A percentile compares a stretch with the other conserved stretches of the same genome.
Conservation (phyloP, 257 asterid genomes). For the Solanum gandarillasii region DNA sequence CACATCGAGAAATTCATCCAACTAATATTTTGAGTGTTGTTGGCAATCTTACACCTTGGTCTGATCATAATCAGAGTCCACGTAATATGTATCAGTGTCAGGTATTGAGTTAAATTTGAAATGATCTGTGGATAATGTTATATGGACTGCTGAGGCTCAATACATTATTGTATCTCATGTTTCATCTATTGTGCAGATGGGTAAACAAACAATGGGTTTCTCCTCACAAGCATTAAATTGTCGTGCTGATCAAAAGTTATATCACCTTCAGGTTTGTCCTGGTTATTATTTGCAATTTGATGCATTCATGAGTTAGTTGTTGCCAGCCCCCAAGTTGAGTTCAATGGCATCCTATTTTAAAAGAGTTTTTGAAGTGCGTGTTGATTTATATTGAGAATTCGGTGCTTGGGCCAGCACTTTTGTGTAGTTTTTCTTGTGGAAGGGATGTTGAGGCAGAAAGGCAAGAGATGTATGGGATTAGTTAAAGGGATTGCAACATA, state of each 20-base stretch:
- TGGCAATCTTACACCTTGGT: slow-evolving; percentile 96
- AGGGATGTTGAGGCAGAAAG: background rate
- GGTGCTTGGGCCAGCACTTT: background rate
- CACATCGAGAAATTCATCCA: slow-evolving; percentile 95
- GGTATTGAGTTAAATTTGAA: slow-evolving; percentile 25
- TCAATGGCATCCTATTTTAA: background rate
- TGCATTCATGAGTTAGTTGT: background rate
- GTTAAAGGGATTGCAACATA: background rate
- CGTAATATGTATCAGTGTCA: slow-evolving; percentile 99
- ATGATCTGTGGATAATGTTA: background rate
- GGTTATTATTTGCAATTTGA: background rate
- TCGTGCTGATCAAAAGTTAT: slow-evolving; percentile 97
- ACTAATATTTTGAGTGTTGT: slow-evolving; percentile 91
- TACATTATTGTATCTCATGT: background rate
- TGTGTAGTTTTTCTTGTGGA: background rate
- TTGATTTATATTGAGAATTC: background rate
- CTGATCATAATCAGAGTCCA: slow-evolving; percentile 99
- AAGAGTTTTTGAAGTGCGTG: background rate
- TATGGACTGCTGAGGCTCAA: background rate
- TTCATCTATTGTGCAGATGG: slow-evolving; percentile 53
- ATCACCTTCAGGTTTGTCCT: slow-evolving; percentile 86
- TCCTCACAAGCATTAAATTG: slow-evolving; percentile 65
- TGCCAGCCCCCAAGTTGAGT: background rate
- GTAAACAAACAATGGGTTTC: slow-evolving; percentile 95
- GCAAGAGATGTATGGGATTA: background rate